These are phyloP conservation scores for Elsinoe batatas DNA, from an alignment of 2,329 filamentous ascomycete genomes.

Conservation along the genomic window DNA sequence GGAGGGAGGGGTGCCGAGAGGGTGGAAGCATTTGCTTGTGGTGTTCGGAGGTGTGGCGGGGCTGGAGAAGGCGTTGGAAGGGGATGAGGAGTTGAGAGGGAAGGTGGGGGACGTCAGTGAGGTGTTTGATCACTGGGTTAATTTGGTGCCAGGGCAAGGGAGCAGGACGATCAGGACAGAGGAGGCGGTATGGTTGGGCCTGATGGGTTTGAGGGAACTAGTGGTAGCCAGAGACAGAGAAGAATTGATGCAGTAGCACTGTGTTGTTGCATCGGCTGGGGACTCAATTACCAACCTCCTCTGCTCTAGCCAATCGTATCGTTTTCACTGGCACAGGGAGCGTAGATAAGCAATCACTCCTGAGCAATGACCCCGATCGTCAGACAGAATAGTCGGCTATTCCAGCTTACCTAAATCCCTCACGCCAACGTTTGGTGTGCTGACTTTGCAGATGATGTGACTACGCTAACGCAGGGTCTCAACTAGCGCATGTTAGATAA, in stretches of 20 bases:
- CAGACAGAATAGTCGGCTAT: background rate
- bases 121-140: slow-evolving; percentile 76
- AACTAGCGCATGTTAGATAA: background rate
- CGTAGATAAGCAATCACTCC: background rate
- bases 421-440: background rate
- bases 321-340: background rate
- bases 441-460: slow-evolving; percentile 3
- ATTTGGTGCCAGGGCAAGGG: slow-evolving; percentile 69
- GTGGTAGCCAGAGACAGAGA: slow-evolving; percentile 20
- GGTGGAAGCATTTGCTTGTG: slow-evolving; percentile 57
- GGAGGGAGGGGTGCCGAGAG: slow-evolving; percentile 34
- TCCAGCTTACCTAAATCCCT: slow-evolving; percentile 3
- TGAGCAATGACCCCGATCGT: background rate
- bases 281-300: too few relatives aligned
- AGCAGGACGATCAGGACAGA: slow-evolving; percentile 76
- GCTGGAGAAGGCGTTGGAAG: slow-evolving; percentile 62
- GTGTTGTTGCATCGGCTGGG: too few relatives aligned
- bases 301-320: too few relatives aligned
- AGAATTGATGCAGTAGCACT: too few relatives aligned
- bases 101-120: slow-evolving; percentile 56
- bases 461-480: background rate
- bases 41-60: slow-evolving; percentile 76
- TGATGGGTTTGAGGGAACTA: slow-evolving; percentile 53
- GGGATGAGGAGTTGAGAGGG: slow-evolving; percentile 47
- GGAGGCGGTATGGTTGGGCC: slow-evolving; percentile 68